phyloP scores from a whole-genome alignment of 371 early-diverging fungal genomes.

The Mortierella polycephala region DNA sequence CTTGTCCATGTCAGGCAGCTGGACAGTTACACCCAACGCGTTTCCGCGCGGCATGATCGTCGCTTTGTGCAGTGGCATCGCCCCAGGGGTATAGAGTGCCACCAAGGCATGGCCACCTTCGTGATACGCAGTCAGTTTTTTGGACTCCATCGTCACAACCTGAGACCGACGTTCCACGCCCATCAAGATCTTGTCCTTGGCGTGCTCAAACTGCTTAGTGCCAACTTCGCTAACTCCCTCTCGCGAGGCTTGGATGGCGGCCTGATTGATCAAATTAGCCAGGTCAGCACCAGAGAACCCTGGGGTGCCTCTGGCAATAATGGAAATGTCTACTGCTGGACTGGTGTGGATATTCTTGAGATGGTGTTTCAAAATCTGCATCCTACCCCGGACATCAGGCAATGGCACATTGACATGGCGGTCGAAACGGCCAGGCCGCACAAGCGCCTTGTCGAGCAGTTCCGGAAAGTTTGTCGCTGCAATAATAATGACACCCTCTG shows the following conservation, averaged over 20 bases:
- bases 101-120: conserved; percentile 98
- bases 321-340: conserved; percentile 77
- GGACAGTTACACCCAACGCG: conserved; percentile 92
- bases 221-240: conserved; percentile 75
- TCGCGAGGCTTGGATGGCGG: conserved; percentile 94
- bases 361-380: conserved; percentile 93
- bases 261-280: conserved; percentile 95
- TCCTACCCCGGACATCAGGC: conserved; percentile 96
- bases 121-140: conserved; percentile 94
- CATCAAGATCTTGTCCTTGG: conserved; percentile 98
- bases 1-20: conserved; percentile 95
- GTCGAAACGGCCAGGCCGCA: conserved; percentile 98
- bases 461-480: conserved; percentile 99
- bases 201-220: conserved; percentile 90
- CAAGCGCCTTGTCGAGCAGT: conserved; percentile 95
- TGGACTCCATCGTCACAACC: conserved; percentile 89
- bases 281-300: conserved; percentile 98
- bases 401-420: conserved; percentile 95
- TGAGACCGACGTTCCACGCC: conserved; percentile 94
- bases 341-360: conserved; percentile 76
- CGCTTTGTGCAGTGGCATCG: conserved; percentile 97
- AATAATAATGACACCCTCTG: conserved; percentile 96
- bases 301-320: conserved; percentile 96
- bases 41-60: conserved; percentile 97
- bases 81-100: conserved; percentile 94